phyloP scores from a whole-genome alignment of 139 green algal species.

The Limnomonas spitsbergensis region DNA sequence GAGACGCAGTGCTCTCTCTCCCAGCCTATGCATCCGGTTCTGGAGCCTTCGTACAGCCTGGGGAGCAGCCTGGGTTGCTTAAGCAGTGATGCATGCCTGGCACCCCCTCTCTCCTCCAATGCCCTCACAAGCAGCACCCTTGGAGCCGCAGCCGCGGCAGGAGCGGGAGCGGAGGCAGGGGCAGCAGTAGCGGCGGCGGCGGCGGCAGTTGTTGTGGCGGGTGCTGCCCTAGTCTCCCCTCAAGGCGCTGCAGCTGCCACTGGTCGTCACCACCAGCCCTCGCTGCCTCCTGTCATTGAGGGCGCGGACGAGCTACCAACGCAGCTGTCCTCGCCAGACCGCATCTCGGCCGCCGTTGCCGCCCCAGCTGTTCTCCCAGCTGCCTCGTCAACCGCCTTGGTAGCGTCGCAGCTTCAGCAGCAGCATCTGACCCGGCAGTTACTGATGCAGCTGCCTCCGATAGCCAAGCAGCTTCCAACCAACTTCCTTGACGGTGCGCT shows the following conservation, averaged over 20 bases:
- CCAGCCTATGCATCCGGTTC: neutral
- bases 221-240: too few relatives aligned
- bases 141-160: neutral
- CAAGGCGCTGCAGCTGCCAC: too few relatives aligned
- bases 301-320: neutral
- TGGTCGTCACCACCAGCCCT: neutral
- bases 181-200: too few relatives aligned
- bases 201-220: too few relatives aligned
- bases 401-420: too few relatives aligned
- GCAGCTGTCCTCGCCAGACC: neutral
- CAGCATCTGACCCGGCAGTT: too few relatives aligned
- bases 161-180: neutral
- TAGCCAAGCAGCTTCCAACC: neutral
- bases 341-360: neutral
- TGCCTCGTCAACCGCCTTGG: too few relatives aligned
- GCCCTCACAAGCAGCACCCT: neutral
- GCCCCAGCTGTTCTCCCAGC: too few relatives aligned
- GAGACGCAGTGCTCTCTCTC: too few relatives aligned
- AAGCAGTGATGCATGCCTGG: neutral
- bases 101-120: neutral
- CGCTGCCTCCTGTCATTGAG: slow-evolving; percentile 6
- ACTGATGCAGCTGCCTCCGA: neutral
- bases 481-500: neutral
- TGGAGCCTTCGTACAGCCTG: neutral
- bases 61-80: neutral